Evolutionary conservation across 305 asterid genomes (phyloP), one percentile per base, ranked within the genome.

Genomic region (Fraxinus sp.): DNA sequence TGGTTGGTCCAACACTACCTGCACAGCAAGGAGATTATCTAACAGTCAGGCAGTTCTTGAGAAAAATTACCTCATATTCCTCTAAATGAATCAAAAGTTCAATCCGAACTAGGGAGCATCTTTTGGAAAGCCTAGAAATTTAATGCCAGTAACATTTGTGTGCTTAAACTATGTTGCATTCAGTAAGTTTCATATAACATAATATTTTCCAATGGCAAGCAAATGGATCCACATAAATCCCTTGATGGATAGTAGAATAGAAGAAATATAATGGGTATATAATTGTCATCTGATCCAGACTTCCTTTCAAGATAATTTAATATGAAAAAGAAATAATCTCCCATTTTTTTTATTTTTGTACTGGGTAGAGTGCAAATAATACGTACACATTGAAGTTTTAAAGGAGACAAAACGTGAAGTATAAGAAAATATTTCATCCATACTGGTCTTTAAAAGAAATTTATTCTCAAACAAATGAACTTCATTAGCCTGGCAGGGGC

Each of bases 1-100:
- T 76, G 95, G 97, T 86, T 93, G 98, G 85, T 92, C 99, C 88
- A 97, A 92, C 84, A 94, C 92, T 85, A 97, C 90, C 98, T 97
- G 97, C 89, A 74, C 83, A 82, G 82, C 22, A 86, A 89, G 80
- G 86, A 78, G 44, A 81, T 74, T 79, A 37, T 83, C 46, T 57
- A 68, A 83, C 85, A 80, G 64, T 80, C 46, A 30, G 41, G 71
- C 78, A 85, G 80, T 79, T 79, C 44, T 44, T 73, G 55, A 76
- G 80, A 49, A 85, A 14, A 3, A n/a, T 70, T 35, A 52, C 81
- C 62, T 18, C 35, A 28, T 52, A 49, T 71, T 35, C 37, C 57
- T 76, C 49, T 20, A 68, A 46, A 72, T 33, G 44, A 79, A 80
- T 36, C 70, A 75, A 68, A 36, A 70, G 39, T 73, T 22, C 86